phyloP scores from a whole-genome alignment of 345 rosid species.

The Citrus medica region DNA sequence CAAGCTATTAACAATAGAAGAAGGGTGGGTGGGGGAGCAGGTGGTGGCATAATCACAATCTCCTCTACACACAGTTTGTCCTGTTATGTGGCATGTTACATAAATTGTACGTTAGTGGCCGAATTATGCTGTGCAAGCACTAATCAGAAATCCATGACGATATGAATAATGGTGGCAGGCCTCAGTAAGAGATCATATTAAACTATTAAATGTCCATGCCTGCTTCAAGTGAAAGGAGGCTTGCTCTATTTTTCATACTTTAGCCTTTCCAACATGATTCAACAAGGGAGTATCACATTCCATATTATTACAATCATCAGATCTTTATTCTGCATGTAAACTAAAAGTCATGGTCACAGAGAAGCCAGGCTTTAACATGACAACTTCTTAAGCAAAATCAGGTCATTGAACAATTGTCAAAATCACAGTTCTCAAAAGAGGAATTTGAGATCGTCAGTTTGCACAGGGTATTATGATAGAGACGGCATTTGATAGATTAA shows the following conservation, averaged over 20 bases:
- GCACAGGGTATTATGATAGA: not conserved
- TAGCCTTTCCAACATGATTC: not conserved
- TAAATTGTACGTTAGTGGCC: not conserved
- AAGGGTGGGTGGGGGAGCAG: not conserved
- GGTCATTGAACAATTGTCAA: not conserved
- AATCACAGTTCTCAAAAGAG: not conserved
- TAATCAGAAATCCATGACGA: not conserved
- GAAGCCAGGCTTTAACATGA: not conserved
- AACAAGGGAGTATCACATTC: not conserved
- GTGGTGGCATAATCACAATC: not conserved
- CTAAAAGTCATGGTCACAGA: not conserved
- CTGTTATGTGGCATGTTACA: not conserved
- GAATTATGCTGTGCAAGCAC: not conserved
- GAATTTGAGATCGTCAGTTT: not conserved
- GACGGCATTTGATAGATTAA: not conserved
- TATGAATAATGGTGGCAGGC: not conserved
- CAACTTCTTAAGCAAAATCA: not conserved
- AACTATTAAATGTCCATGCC: not conserved
- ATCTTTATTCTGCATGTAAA: not conserved
- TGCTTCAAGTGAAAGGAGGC: not conserved
- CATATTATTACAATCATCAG: not conserved
- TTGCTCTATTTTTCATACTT: not conserved
- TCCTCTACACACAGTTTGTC: not conserved
- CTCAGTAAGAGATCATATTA: not conserved
- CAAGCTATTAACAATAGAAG: not conserved